These are phyloP conservation scores for Penicillium sp. DNA, from an alignment of 2,329 filamentous ascomycete species.

Conservation along the genomic window DNA sequence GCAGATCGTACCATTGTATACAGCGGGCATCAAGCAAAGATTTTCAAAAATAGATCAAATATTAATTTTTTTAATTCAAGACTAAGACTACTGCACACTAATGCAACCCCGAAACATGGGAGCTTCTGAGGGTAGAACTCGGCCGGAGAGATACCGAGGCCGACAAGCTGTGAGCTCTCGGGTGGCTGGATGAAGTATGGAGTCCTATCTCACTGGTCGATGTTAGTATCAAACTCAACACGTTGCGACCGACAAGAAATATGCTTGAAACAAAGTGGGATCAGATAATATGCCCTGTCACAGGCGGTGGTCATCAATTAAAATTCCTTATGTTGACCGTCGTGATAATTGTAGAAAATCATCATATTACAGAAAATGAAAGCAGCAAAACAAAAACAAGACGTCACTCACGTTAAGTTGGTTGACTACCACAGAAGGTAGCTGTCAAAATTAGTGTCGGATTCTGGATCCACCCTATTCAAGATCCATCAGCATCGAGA, in stretches of 20 bases:
- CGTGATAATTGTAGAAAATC: conserved; percentile 73
- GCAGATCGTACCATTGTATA: not conserved
- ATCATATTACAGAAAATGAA: conserved; percentile 59
- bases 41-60: not conserved
- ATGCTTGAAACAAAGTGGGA: conserved; percentile 7
- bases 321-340: conserved; percentile 81
- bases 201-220: conserved; percentile 16
- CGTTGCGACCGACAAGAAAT: conserved; percentile 17
- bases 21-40: not conserved
- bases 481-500: conserved; percentile 33
- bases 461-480: conserved; percentile 19
- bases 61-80: not conserved
- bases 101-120: not conserved
- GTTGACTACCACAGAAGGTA: not conserved
- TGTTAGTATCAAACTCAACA: conserved; percentile 21
- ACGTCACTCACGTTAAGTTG: conserved; percentile 24
- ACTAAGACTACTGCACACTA: not conserved
- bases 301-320: conserved; percentile 78
- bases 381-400: conserved; percentile 2
- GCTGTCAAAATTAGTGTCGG: conserved; percentile 11
- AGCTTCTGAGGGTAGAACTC: not conserved
- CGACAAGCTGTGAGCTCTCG: not conserved
- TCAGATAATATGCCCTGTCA: conserved; percentile 67
- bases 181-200: not conserved
- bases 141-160: not conserved